Evolutionary conservation across 116 monocot genomes (phyloP).

Genomic region (Iris pallida): DNA sequence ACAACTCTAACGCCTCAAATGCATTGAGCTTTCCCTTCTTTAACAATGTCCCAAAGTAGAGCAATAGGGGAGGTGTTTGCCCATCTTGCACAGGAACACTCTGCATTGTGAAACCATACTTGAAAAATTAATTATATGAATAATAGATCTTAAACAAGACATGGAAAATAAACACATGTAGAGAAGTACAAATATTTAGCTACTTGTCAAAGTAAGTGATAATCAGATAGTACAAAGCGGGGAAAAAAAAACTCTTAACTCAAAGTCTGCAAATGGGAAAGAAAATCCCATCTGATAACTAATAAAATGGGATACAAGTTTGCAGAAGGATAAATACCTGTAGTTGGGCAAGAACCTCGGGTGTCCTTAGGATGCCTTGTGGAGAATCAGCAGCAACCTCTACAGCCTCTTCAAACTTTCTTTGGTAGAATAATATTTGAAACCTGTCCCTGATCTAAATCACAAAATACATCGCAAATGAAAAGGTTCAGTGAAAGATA

Average conservation of each 20-base stretch:
- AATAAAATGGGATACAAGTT: not conserved
- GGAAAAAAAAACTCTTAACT: no score
- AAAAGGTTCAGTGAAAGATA: no score
- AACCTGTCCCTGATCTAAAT: slow-evolving; percentile 76
- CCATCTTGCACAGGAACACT: slow-evolving; percentile 87
- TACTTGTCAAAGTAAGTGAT: no score
- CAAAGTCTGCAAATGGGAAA: no score
- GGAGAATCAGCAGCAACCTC: slow-evolving; percentile 93
- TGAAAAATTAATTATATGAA: no score
- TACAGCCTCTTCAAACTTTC: slow-evolving; percentile 83
- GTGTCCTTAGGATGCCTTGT: slow-evolving; percentile 71
- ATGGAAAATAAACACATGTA: no score
- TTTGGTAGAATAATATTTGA: slow-evolving; percentile 74
- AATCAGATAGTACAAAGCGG: no score
- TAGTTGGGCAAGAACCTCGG: slow-evolving; percentile 79
- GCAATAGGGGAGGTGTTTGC: slow-evolving; percentile 79
- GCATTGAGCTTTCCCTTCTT: slow-evolving; percentile 79
- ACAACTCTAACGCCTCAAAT: slow-evolving; percentile 77
- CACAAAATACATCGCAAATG: no score
- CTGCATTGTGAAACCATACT: slow-evolving; percentile 12
- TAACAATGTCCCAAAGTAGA: slow-evolving; percentile 82
- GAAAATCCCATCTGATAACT: no score
- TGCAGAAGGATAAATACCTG: slow-evolving; percentile 36
- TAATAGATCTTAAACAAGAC: no score
- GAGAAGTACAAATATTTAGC: no score